A percentile compares a stretch with the other conserved stretches of the same genome.
Conservation (phyloP, 2,329 filamentous ascomycete species). For the Aspergillus sp. region DNA sequence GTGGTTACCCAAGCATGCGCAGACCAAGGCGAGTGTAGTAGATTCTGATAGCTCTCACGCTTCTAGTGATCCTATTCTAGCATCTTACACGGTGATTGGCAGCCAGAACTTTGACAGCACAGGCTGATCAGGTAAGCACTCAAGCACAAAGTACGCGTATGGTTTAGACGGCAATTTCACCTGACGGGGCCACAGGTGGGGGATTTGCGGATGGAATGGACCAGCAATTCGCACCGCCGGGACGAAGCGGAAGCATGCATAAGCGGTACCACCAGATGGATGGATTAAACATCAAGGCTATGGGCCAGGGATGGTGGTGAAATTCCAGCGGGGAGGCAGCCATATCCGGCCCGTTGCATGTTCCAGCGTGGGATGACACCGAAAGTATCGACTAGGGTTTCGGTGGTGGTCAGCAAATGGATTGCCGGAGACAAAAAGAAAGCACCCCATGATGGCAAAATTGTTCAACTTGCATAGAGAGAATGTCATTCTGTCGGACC, state of each 20-base stretch:
- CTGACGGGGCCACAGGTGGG: neutral
- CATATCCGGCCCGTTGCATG: conserved; percentile 7
- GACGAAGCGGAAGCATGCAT: conserved; percentile 9
- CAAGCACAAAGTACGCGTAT: neutral
- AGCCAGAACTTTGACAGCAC: neutral
- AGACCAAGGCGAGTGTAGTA: neutral
- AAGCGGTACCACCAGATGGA: neutral
- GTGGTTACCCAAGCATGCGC: neutral
- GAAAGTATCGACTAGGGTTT: neutral
- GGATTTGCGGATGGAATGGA: neutral
- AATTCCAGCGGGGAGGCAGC: neutral
- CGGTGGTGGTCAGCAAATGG: neutral
- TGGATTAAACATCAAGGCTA: neutral
- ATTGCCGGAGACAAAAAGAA: neutral
- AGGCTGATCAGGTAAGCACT: neutral
- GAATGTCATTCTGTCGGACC: neutral
- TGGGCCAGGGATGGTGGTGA: neutral
- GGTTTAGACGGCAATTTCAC: neutral
- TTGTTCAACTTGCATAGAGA: neutral
- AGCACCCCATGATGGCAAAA: neutral
- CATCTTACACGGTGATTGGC: neutral
- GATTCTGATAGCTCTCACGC: neutral
- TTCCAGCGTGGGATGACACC: conserved; percentile 10
- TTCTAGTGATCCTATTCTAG: neutral
- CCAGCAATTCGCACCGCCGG: neutral